Evolutionary conservation across 2,329 filamentous ascomycete species (phyloP).

Genomic region (Clarireedia monteithiana): DNA sequence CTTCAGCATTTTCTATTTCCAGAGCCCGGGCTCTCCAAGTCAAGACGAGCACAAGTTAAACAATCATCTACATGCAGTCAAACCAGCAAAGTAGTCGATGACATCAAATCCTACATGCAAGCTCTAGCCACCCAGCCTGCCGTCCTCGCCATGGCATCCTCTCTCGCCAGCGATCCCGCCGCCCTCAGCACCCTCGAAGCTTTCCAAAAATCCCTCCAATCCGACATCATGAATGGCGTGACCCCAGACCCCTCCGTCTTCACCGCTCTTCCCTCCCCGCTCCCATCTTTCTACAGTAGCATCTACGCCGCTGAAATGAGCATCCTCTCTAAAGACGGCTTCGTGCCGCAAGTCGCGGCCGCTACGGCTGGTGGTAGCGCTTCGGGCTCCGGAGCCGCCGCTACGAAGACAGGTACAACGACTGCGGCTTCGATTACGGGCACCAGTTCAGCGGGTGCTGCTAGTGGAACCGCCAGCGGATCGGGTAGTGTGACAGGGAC

Average conservation of each 20-base stretch:
- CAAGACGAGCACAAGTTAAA: not conserved
- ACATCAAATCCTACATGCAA: slow-evolving; percentile 2
- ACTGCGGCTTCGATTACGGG: not conserved
- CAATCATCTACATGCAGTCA: slow-evolving; percentile 1
- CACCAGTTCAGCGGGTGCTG: not conserved
- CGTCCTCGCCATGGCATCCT: slow-evolving; percentile 4
- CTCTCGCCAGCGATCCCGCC: slow-evolving; percentile 7
- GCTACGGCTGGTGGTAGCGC: not conserved
- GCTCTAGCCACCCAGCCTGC: slow-evolving; percentile 8
- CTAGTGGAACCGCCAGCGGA: not conserved
- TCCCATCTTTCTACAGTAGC: slow-evolving; percentile 4
- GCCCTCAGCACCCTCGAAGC: slow-evolving; percentile 2
- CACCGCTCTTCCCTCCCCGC: slow-evolving; percentile 7
- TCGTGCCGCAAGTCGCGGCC: not conserved
- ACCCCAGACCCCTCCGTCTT: not conserved
- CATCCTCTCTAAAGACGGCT: slow-evolving; percentile 7
- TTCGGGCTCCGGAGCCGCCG: not conserved
- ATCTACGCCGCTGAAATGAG: slow-evolving; percentile 8
- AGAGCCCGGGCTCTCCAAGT: not conserved
- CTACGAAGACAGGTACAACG: not conserved
- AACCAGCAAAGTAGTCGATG: slow-evolving; percentile 2
- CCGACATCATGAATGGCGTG: not conserved
- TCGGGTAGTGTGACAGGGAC: not conserved
- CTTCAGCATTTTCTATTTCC: not conserved
- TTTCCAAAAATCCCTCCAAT: not conserved